phyloP scores from a whole-genome alignment of 495 filamentous ascomycete species.

The Aspergillus sparsus region DNA sequence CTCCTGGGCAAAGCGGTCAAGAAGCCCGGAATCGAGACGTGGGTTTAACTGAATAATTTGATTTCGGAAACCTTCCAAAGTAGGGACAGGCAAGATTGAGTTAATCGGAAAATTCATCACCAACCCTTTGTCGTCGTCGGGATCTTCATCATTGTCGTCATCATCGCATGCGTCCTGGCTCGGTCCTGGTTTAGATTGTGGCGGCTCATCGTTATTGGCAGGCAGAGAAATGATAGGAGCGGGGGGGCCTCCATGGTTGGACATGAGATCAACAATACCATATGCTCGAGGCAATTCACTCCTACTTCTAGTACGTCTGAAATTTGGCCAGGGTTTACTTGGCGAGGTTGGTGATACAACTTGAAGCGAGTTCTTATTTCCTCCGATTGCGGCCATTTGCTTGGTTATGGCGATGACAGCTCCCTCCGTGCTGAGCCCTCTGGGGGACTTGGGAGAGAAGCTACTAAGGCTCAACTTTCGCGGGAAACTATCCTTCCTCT shows the following conservation, averaged over 20 bases:
- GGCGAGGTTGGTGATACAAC: constrained; percentile 50
- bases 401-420: constrained; percentile 64
- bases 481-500: constrained; percentile 53
- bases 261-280: constrained; percentile 50
- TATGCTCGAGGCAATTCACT: constrained; percentile 66
- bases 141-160: constrained; percentile 51
- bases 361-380: constrained; percentile 54
- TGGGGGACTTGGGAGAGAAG: constrained; percentile 57
- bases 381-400: constrained; percentile 63
- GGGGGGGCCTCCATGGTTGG: constrained; percentile 49
- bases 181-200: constrained; percentile 3
- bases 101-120: constrained; percentile 51
- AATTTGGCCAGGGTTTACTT: constrained; percentile 51
- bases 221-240: constrained; percentile 43
- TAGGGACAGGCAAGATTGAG: constrained; percentile 63
- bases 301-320: constrained; percentile 67
- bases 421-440: constrained; percentile 56
- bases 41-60: constrained; percentile 77
- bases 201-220: constrained; percentile 14
- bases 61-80: constrained; percentile 70
- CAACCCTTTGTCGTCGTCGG: constrained; percentile 43
- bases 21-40: constrained; percentile 61
- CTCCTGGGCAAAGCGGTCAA: constrained; percentile 79
- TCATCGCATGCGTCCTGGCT: constrained; percentile 30
- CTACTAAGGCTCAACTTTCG: constrained; percentile 53